These are phyloP conservation scores for Cystobasidium ongulense DNA, from an alignment of 768 basidiomycete genomes.

Conservation along the genomic window DNA sequence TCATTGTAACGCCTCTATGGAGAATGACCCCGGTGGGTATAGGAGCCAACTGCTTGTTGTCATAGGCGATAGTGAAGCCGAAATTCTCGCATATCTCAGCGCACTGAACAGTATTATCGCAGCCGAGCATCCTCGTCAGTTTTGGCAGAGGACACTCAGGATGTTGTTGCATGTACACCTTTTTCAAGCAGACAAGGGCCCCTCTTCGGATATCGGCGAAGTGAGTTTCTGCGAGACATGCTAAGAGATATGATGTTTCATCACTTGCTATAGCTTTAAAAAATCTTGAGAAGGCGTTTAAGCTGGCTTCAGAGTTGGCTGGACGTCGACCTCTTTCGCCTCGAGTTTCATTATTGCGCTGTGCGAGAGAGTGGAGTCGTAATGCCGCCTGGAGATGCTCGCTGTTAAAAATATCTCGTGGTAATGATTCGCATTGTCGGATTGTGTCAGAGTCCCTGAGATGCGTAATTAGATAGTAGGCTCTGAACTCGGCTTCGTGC, in stretches of 20 bases:
- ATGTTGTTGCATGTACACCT: conserved; percentile 49
- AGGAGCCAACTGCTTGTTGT: conserved; percentile 4
- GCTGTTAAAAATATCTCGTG: conserved; percentile 58
- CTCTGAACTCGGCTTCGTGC: conserved; percentile 88
- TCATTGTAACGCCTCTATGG: conserved; percentile 34
- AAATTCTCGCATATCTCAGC: conserved; percentile 42
- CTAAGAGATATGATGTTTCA: conserved; percentile 75
- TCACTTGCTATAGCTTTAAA: conserved; percentile 62
- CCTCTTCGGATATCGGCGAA: conserved; percentile 55
- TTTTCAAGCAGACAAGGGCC: conserved; percentile 58
- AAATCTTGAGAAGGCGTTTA: conserved; percentile 53
- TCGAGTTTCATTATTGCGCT: conserved; percentile 54
- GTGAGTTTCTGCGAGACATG: conserved; percentile 75
- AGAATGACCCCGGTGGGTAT: conserved; percentile 32
- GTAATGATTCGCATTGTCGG: conserved; percentile 43
- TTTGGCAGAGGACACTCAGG: conserved; percentile 42
- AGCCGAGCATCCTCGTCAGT: conserved; percentile 45
- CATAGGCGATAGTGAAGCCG: conserved; percentile 38
- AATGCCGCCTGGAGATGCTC: conserved; percentile 77
- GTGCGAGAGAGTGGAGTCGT: conserved; percentile 68
- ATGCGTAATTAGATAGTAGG: conserved; percentile 86
- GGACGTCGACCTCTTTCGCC: conserved; percentile 44
- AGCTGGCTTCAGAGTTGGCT: conserved; percentile 59
- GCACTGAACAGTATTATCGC: conserved; percentile 44
- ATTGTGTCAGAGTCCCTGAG: conserved; percentile 57